Conservation (phyloP, 192 early-diverging fungal genomes). For the Gigaspora rosea region DNA sequence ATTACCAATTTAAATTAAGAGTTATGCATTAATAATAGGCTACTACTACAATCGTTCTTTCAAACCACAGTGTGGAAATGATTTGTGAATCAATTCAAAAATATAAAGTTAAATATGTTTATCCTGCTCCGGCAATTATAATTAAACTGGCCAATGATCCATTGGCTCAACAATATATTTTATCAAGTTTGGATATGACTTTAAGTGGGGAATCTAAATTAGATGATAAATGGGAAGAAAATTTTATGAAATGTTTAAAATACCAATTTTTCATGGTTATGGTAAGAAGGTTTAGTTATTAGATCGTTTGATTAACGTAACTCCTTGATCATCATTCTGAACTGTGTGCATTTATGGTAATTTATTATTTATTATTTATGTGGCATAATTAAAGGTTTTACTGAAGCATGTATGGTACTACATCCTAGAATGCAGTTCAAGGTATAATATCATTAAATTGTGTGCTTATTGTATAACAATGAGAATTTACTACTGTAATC, state of each 20-base stretch:
- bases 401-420: conserved; percentile 66
- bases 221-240: conserved; percentile 37
- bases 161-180: conserved; percentile 61
- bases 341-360: too few species aligned
- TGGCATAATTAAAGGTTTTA: conserved; percentile 36
- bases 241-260: conserved; percentile 38
- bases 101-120: conserved; percentile 44
- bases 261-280: conserved; percentile 63
- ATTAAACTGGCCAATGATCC: conserved; percentile 67
- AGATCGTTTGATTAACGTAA: too few species aligned
- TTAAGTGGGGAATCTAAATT: conserved; percentile 70
- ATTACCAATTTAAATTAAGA: too few species aligned
- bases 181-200: conserved; percentile 52
- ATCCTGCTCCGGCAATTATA: conserved; percentile 67
- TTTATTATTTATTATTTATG: too few species aligned
- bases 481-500: too few species aligned
- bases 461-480: too few species aligned
- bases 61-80: conserved; percentile 58
- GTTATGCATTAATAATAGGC: conserved; percentile 22
- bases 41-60: conserved; percentile 54
- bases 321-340: too few species aligned
- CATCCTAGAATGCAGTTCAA: conserved; percentile 39
- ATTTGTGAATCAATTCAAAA: conserved; percentile 59
- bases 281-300: too few species aligned
- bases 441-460: conserved; percentile 24